Base-by-base conservation (phyloP, 1,284 basidiomycete genomes). In the Taiwanofungus camphoratus region DNA sequence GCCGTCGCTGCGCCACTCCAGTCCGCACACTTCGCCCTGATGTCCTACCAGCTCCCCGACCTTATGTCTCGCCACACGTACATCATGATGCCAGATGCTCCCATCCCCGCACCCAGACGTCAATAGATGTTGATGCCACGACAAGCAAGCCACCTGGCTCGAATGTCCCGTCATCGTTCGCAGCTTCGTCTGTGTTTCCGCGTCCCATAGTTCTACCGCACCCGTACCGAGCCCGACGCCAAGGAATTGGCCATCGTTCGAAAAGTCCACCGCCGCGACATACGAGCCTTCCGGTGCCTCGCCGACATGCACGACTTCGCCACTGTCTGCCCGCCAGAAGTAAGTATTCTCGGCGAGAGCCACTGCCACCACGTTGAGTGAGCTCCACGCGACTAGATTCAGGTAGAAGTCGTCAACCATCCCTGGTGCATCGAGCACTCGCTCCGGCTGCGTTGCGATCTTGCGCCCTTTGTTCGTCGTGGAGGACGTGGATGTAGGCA, bases 401-500 rank as follows among this genome's bases (percentile, higher is more conserved):
- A 97, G 81, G 63, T 99, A 99, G 64, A 96, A 99, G 65, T 99
- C 96, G 54, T 98, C 92, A 4, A 88, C 77, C 71, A 97, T 87
- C 1, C 90, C 92, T 0, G 94, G 93, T 0, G 96, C 96, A 57
- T 99, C 96, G 9, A 99, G 74, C 2, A 97, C 92, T 19, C 92
- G 78, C 56, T 96, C 91, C 0, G 87, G 92, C 48, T 80, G 83
- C 0, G 82, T 92, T 0, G 89, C 74, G 46, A 96, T 87, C 53
- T 86, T 84, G 7, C 92, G 76, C 1, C 76, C 65, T 55, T 90
- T 89, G 52, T 74, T 76, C 0, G 82, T 79, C 0, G 70, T 67
- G 0, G 76, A 69, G 3, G 77, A 75, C 5, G 77, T 79, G 3
- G 82, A 82, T 1, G 77, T 73, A 1, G 77, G 67, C 15, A 86